A percentile compares a stretch with the other conserved stretches of the same genome.
Evolutionary conservation across 169 alveolate genomes (phyloP).

Genomic region (Cryptosporidium andersoni): DNA sequence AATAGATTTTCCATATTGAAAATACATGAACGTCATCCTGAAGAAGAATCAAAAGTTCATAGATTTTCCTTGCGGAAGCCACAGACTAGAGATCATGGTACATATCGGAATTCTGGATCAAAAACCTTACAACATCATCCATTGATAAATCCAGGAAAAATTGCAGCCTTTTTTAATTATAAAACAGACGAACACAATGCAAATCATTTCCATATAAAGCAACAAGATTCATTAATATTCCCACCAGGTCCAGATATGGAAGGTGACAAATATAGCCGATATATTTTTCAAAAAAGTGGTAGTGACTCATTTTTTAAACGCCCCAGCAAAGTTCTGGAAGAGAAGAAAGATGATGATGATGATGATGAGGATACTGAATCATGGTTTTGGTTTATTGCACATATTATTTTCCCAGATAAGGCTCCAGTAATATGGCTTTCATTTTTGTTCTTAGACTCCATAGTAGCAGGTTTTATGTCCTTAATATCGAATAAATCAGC

Average conservation of each 20-base stretch:
- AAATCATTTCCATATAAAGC: neutral
- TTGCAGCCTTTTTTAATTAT: slow-evolving; percentile 24
- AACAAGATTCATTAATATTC: too few relatives aligned
- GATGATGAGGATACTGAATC: slow-evolving; percentile 61
- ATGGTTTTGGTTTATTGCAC: slow-evolving; percentile 6
- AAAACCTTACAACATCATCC: slow-evolving; percentile 9
- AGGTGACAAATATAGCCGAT: slow-evolving; percentile 21
- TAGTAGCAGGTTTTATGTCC: slow-evolving; percentile 17
- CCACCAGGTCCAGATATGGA: neutral
- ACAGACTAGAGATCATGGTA: too few relatives aligned
- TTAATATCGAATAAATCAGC: slow-evolving; percentile 9
- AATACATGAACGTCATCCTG: too few relatives aligned
- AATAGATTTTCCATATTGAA: too few relatives aligned
- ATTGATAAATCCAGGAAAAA: slow-evolving; percentile 23
- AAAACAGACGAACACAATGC: slow-evolving; percentile 29
- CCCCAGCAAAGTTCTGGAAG: slow-evolving; percentile 68
- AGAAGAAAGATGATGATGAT: slow-evolving; percentile 61
- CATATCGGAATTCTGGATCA: slow-evolving; percentile 17
- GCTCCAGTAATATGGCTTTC: slow-evolving; percentile 43
- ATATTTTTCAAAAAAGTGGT: slow-evolving; percentile 52
- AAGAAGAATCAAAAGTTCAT: too few relatives aligned
- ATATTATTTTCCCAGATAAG: slow-evolving; percentile 55
- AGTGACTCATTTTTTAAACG: slow-evolving; percentile 57
- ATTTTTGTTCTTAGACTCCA: slow-evolving; percentile 26
- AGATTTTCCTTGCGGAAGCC: too few relatives aligned